Evolutionary conservation across 345 rosid genomes (phyloP).

Genomic region (Bruguiera gymnorhiza): DNA sequence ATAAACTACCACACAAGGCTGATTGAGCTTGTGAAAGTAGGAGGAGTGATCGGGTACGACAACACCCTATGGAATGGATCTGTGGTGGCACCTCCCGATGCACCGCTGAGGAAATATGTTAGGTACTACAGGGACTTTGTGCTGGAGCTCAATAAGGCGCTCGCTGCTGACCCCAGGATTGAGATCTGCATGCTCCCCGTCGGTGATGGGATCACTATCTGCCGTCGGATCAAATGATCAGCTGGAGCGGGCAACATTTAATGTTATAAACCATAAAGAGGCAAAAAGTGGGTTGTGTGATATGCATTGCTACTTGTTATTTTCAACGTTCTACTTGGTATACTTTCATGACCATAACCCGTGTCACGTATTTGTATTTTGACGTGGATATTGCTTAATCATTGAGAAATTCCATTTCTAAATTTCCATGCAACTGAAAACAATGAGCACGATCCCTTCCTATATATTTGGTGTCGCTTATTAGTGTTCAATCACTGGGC

Average conservation of each 20-base stretch:
- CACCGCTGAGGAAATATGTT: constrained; percentile 79
- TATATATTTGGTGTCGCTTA: no score
- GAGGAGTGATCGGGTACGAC: constrained; percentile 95
- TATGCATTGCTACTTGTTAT: no score
- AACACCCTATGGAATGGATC: constrained; percentile 99
- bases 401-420: constrained; percentile 1
- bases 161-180: constrained; percentile 93
- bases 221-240: constrained; percentile 76
- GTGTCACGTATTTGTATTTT: no score
- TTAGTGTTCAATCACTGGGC: no score
- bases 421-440: no score
- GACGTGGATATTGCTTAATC: neutral
- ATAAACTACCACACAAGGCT: constrained; percentile 83
- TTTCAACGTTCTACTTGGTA: no score
- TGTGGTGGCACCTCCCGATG: constrained; percentile 88
- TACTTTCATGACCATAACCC: no score
- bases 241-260: neutral
- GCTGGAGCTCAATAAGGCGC: constrained; percentile 93
- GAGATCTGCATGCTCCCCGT: constrained; percentile 98
- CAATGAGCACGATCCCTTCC: no score
- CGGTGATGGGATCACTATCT: constrained; percentile 95
- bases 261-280: neutral
- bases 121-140: constrained; percentile 91
- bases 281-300: no score
- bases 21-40: constrained; percentile 80